Conservation (phyloP, 2,329 filamentous ascomycete genomes). For the Penicillium sp. region DNA sequence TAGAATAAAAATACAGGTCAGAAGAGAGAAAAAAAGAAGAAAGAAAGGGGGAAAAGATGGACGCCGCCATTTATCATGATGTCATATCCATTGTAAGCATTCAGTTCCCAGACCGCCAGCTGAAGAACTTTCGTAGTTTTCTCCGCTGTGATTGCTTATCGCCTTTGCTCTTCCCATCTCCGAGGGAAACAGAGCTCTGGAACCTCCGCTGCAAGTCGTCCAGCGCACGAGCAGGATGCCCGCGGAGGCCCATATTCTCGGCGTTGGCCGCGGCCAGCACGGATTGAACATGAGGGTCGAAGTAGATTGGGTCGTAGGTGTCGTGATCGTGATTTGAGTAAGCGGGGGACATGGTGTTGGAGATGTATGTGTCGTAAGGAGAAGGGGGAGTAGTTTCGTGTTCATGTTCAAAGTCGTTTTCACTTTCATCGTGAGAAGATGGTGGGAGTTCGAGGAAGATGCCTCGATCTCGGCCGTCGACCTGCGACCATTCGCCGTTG, state of each 20-base stretch:
- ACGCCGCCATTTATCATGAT: not conserved
- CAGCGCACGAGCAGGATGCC: constrained; percentile 15
- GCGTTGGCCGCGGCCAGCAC: constrained; percentile 27
- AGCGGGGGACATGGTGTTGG: constrained; percentile 14
- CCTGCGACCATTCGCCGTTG: constrained; percentile 25
- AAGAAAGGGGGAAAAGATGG: not conserved
- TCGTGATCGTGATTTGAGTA: constrained; percentile 9
- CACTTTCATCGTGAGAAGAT: not conserved
- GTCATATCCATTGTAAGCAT: not conserved
- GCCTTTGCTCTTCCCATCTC: constrained; percentile 9
- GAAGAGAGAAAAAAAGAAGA: not conserved
- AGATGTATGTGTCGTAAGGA: constrained; percentile 15
- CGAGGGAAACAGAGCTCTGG: constrained; percentile 14
- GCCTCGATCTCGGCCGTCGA: constrained; percentile 27
- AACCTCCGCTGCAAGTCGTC: constrained; percentile 25
- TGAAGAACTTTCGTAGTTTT: constrained; percentile 23
- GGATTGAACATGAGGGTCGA: constrained; percentile 26
- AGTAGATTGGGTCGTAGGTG: constrained; percentile 20
- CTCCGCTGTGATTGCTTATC: constrained; percentile 17
- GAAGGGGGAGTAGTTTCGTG: not conserved
- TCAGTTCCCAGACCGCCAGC: constrained; percentile 22
- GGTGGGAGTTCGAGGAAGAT: constrained; percentile 14
- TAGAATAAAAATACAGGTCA: not conserved
- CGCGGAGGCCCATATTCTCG: constrained; percentile 25
- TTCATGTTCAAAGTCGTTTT: not conserved